These are phyloP conservation scores for Erodium chrysanthum DNA, from an alignment of 441 rosid genomes.

Conservation along the genomic window DNA sequence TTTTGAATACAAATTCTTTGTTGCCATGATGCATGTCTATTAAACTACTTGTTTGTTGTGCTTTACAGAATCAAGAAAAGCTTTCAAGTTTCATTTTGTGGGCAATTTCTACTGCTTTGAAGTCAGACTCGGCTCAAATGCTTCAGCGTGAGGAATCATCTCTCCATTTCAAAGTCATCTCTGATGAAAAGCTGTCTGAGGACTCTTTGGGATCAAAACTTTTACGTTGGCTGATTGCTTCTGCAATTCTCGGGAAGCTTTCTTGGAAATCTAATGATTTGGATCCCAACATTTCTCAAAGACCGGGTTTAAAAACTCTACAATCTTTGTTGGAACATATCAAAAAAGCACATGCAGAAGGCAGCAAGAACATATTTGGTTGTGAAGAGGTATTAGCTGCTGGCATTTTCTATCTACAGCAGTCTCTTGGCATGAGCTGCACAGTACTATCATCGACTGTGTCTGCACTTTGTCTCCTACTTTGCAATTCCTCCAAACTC, in stretches of 20 bases:
- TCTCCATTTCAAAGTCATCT: conserved; percentile 17
- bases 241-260: conserved; percentile 58
- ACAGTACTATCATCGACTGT: conserved; percentile 48
- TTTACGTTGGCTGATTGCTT: conserved; percentile 73
- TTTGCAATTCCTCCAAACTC: conserved; percentile 25
- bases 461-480: conserved; percentile 53
- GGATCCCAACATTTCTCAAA: conserved; percentile 22
- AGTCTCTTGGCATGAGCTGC: conserved; percentile 38
- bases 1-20: not conserved
- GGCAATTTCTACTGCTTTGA: conserved; percentile 63
- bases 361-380: conserved; percentile 19
- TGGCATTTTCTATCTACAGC: conserved; percentile 50
- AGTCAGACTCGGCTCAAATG: conserved; percentile 30
- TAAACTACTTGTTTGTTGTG: conserved; percentile 14
- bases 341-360: conserved; percentile 25
- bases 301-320: conserved; percentile 32
- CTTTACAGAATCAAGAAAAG: conserved; percentile 51
- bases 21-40: not conserved
- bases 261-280: conserved; percentile 25
- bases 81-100: conserved; percentile 64
- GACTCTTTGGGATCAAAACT: conserved; percentile 61
- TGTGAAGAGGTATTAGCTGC: conserved; percentile 39
- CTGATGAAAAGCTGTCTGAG: conserved; percentile 31
- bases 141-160: conserved; percentile 22
- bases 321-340: conserved; percentile 34